Evolutionary conservation across 805 yeast genomes (phyloP), one percentile per base, ranked within the genome.

Genomic region (Candida nanaspora): DNA sequence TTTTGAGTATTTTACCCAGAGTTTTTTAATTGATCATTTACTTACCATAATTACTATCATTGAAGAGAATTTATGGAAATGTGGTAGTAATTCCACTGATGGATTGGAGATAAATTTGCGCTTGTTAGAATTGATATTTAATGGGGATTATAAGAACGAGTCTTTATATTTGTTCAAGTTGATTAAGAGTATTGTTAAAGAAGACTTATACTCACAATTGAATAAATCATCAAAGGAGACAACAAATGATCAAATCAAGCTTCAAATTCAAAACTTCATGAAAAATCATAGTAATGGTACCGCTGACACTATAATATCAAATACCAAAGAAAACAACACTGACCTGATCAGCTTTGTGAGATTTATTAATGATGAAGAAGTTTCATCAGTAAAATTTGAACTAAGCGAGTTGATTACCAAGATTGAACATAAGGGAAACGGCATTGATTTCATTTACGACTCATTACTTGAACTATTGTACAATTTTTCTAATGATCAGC

Each of bases 1-100:
- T 0, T 66, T 91, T 28, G 97, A 89, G 52, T 87, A 89, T 52
- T 83, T 91, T 49, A 67, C 84, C 35, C 96, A 89, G 52, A 83
- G 86, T 2, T 84, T 86, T 46, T 66, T 91, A 47, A 66, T 84
- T 2, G 66, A 74, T 7, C 72, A 81, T 11, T 53, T 79, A 27
- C 62, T 75, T 6, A 74, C 76, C n/a, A 72, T 79, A 2, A 52
- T 76, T 33, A 16, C 20, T 8, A n/a, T 21, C 5, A 14, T 21
- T 11, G 16, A 30, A 6, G 20, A 30, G 33, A 30, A 30, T 30
- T 13, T 16, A 13, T 15, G 18, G 33, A 30, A 30, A 10, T 19
- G 16, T 16, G 5, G 8, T 30, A 10, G 8, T 15, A 7, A 16
- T 30, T 19, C 5, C 11, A 13, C n/a, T 15, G 6, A 15, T 15